Evolutionary conservation across 164 flowering plant species (phyloP).

Genomic region (Warburgia ugandensis): DNA sequence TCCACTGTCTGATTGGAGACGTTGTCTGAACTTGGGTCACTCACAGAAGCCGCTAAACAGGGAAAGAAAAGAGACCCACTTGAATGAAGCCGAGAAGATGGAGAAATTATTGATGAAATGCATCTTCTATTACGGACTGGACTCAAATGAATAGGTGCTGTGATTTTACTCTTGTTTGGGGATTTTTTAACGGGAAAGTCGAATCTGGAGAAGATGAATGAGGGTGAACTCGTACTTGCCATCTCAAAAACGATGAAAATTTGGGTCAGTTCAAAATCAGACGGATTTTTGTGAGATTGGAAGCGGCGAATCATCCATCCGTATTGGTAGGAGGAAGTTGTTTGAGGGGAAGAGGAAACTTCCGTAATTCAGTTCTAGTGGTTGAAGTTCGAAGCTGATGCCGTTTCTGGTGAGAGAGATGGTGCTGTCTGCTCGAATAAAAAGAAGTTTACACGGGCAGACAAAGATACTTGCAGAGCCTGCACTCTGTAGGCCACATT

Average conservation of each 20-base stretch:
- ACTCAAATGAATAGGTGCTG: slow-evolving; percentile 6
- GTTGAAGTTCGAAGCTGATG: no score
- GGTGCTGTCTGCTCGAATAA: not conserved
- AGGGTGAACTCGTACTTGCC: slow-evolving; percentile 18
- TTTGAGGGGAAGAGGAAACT: not conserved
- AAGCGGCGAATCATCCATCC: not conserved
- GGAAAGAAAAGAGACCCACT: slow-evolving; percentile 20
- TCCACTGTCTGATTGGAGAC: not conserved
- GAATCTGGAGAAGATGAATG: slow-evolving; percentile 13
- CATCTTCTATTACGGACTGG: slow-evolving; percentile 3
- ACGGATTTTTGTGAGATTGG: not conserved
- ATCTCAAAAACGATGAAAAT: no score
- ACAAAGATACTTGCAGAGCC: no score
- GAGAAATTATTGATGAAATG: slow-evolving; percentile 5
- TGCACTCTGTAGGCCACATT: no score
- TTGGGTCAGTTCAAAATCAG: no score
- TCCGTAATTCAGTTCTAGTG: not conserved
- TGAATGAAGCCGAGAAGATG: slow-evolving; percentile 7
- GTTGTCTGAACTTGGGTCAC: slow-evolving; percentile 12
- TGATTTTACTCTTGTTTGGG: not conserved
- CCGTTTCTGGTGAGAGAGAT: no score
- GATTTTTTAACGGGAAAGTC: slow-evolving; percentile 9
- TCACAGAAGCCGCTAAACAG: slow-evolving; percentile 12
- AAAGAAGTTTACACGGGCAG: no score
- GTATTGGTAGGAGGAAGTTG: not conserved